phyloP scores from a whole-genome alignment of 192 early-diverging fungal genomes.

The Linnemannia elongata region DNA sequence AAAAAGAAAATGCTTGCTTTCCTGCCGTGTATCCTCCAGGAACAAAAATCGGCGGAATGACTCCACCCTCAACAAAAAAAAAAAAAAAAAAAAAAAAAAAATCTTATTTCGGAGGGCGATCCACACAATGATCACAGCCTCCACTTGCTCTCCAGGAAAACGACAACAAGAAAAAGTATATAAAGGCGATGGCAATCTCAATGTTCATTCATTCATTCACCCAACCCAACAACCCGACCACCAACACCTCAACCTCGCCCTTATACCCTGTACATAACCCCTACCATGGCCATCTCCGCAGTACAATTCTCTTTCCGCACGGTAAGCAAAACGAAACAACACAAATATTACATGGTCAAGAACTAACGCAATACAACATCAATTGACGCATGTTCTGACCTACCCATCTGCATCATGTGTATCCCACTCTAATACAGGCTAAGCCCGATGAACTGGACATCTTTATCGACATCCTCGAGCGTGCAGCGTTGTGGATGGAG shows the following conservation, averaged over 20 bases:
- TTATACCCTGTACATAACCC: background rate
- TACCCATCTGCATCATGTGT: background rate
- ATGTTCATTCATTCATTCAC: constrained; percentile 3
- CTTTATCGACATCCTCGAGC: constrained; percentile 53
- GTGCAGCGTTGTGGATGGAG: constrained; percentile 51
- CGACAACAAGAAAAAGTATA: constrained; percentile 7
- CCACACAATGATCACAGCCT: background rate
- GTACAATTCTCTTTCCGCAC: constrained; percentile 34
- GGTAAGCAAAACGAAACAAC: constrained; percentile 7
- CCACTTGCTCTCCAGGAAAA: background rate
- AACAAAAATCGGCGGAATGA: constrained; percentile 5
- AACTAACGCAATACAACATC: background rate
- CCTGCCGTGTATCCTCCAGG: background rate
- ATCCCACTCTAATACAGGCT: background rate
- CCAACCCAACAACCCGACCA: background rate
- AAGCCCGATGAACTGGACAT: constrained; percentile 42
- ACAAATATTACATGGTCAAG: background rate
- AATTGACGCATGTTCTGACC: background rate
- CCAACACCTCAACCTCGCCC: background rate
- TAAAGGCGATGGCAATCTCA: background rate
- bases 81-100: background rate
- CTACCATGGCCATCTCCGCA: constrained; percentile 33
- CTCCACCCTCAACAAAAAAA: background rate
- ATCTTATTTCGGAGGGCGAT: constrained; percentile 7
- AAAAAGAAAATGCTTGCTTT: background rate